A percentile compares a stretch with the other conserved stretches of the same genome.
Evolutionary conservation across 2,329 filamentous ascomycete genomes (phyloP).

Genomic region (Diplodia intermedia): DNA sequence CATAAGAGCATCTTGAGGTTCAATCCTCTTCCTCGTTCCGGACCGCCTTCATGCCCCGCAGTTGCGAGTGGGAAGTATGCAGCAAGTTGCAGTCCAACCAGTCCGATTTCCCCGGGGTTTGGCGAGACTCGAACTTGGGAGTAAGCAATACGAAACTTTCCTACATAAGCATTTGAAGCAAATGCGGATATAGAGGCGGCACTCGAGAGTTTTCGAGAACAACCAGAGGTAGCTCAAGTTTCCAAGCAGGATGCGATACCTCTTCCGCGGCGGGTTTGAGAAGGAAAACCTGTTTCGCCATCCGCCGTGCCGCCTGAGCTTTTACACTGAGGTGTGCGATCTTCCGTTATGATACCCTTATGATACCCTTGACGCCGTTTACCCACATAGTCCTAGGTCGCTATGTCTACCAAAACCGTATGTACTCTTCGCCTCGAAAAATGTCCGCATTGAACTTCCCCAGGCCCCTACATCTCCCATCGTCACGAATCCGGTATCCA

Average conservation of each 20-base stretch:
- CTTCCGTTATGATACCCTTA: background rate
- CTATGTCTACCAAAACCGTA: background rate
- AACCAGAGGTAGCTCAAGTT: too few species aligned
- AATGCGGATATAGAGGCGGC: too few species aligned
- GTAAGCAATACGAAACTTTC: too few species aligned
- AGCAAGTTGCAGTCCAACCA: background rate
- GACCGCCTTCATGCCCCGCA: too few species aligned
- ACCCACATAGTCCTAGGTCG: background rate
- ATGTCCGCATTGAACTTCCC: background rate
- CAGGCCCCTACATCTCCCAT: background rate
- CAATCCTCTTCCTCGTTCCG: too few species aligned
- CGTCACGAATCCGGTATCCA: constrained; percentile 14
- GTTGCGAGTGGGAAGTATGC: too few species aligned
- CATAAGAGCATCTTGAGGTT: too few species aligned
- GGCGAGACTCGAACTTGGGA: too few species aligned
- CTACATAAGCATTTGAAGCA: too few species aligned
- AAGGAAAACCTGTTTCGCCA: background rate
- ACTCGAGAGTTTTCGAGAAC: too few species aligned
- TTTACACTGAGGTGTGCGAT: background rate
- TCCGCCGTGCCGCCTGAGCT: background rate
- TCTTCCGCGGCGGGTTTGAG: background rate
- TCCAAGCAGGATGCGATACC: too few species aligned
- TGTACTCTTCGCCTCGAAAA: background rate
- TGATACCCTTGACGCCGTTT: background rate
- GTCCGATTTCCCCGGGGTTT: background rate